Percentiles rank a stretch among this genome's conserved stretches.
These are phyloP conservation scores for Metschnikowia hibisci DNA, from an alignment of 805 yeast species.

Conservation along the genomic window DNA sequence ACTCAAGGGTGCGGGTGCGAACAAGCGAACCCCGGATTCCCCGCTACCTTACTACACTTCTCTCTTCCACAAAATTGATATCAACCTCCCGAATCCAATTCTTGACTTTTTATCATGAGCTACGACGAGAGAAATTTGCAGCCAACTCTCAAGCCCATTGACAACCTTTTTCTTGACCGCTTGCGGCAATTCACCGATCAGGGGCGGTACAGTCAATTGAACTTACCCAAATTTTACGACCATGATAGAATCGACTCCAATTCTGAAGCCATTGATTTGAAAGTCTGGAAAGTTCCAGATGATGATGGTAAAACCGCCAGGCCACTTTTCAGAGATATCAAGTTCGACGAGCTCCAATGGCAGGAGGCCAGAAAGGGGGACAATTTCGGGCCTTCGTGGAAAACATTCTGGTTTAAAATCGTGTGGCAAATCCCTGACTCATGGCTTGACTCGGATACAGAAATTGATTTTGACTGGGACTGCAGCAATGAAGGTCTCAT, in stretches of 20 bases:
- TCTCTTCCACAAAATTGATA: no score
- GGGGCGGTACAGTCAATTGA: slow-evolving; percentile 71
- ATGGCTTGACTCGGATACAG: slow-evolving; percentile 45
- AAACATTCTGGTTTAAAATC: slow-evolving; percentile 89
- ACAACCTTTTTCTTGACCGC: slow-evolving; percentile 66
- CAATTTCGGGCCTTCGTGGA: slow-evolving; percentile 92
- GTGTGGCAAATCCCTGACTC: slow-evolving; percentile 57
- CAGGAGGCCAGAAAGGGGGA: slow-evolving; percentile 64
- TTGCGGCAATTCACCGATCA: slow-evolving; percentile 72
- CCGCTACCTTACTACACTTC: neutral
- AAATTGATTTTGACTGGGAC: slow-evolving; percentile 76
- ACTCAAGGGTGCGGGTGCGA: slow-evolving; percentile 1
- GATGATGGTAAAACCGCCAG: slow-evolving; percentile 46
- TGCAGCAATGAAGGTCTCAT: slow-evolving; percentile 82
- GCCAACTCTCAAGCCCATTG: slow-evolving; percentile 76
- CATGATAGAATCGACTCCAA: slow-evolving; percentile 48
- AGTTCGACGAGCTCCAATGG: slow-evolving; percentile 48
- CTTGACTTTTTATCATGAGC: slow-evolving; percentile 7
- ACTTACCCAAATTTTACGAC: slow-evolving; percentile 80
- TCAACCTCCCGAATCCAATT: no score
- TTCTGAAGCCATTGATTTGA: slow-evolving; percentile 47
- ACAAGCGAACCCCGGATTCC: slow-evolving; percentile 1
- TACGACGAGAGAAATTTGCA: slow-evolving; percentile 27
- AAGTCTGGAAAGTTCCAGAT: slow-evolving; percentile 72
- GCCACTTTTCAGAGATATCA: slow-evolving; percentile 57